Base-by-base conservation (phyloP, 176 grass and related monocot genomes). In the Urochloa ruziziensis region DNA sequence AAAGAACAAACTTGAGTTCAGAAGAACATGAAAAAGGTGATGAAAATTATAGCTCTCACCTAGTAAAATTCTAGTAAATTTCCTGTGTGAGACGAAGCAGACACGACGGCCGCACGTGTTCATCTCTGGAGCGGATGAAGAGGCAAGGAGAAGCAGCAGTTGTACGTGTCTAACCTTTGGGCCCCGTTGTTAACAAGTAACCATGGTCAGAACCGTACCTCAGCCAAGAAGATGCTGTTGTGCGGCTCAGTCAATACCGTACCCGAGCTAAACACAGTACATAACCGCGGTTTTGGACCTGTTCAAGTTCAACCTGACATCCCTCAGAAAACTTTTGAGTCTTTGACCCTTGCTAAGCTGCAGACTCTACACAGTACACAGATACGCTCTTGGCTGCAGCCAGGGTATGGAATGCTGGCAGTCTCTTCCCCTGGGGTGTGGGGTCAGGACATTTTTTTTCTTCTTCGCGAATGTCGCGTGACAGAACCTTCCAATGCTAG, bases 131-230 rank as follows among this genome's bases (percentile, higher is more conserved):
- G 32, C 8, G 0, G 11, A 29, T 42, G 59, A 34, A 60, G 64
- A 78, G 30, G 6, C 34, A 10, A 24, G 42, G 5, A 11, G 53
- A 46, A n/a, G 66, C 17, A 21, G 42, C 30, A 81, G 34, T 67
- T 77, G 72, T 53, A 70, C 2, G 39, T 61, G 49, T 63, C 42
- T 35, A 27, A 9, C 48, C 42, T 71, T 86, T 86, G 66, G 53
- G 43, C 84, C 56, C 84, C 34, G 67, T 42, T 52, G 62, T 80
- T 62, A 61, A 81, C 70, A 75, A 85, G 82, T 19, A 46, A 89
- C 49, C 70, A 3, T 34, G 1, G 77, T 81, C 69, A 75, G 80
- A 62, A 49, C 44, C 43, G 40, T 28, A 9, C 47, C 48, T 73
- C 48, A 89, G 59, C 49, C 27, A 67, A 10, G 66, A 25, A 46